Evolutionary conservation across 1,139 yeast genomes (phyloP).

Genomic region (Yamadazyma diospyri): DNA sequence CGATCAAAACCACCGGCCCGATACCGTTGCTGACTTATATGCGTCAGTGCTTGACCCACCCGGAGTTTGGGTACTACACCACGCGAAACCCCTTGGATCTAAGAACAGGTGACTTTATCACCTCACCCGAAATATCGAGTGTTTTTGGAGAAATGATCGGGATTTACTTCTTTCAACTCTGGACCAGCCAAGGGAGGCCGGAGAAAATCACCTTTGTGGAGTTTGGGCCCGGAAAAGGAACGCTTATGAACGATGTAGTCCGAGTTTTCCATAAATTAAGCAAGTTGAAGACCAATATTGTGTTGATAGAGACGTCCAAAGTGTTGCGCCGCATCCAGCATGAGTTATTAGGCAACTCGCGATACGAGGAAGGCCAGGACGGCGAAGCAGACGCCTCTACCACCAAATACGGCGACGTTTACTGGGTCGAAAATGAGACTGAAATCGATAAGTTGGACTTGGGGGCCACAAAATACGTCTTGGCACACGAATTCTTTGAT

Average conservation of each 20-base stretch:
- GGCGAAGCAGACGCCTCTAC: constrained; percentile 26
- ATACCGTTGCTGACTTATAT: constrained; percentile 69
- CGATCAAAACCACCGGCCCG: constrained; percentile 74
- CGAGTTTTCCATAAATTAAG: constrained; percentile 42
- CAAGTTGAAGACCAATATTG: constrained; percentile 31
- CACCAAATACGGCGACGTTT: constrained; percentile 55
- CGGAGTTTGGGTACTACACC: constrained; percentile 75
- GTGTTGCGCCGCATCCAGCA: constrained; percentile 60
- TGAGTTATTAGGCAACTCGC: constrained; percentile 37
- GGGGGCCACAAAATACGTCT: constrained; percentile 52
- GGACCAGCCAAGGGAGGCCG: constrained; percentile 59
- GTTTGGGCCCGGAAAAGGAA: constrained; percentile 86
- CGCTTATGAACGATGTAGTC: constrained; percentile 67
- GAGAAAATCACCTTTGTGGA: constrained; percentile 57
- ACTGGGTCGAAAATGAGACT: constrained; percentile 71
- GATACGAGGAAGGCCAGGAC: constrained; percentile 16
- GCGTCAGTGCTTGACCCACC: constrained; percentile 81
- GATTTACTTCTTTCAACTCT: constrained; percentile 61
- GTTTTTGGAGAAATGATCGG: constrained; percentile 88
- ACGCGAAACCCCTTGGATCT: constrained; percentile 70
- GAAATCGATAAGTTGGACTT: constrained; percentile 34
- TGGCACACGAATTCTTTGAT: constrained; percentile 87
- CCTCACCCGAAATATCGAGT: constrained; percentile 85
- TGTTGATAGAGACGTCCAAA: constrained; percentile 71
- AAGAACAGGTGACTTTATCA: constrained; percentile 67